These are phyloP conservation scores for Vaccinium myrtillus DNA, from an alignment of 148 eudicot species.

Conservation along the genomic window DNA sequence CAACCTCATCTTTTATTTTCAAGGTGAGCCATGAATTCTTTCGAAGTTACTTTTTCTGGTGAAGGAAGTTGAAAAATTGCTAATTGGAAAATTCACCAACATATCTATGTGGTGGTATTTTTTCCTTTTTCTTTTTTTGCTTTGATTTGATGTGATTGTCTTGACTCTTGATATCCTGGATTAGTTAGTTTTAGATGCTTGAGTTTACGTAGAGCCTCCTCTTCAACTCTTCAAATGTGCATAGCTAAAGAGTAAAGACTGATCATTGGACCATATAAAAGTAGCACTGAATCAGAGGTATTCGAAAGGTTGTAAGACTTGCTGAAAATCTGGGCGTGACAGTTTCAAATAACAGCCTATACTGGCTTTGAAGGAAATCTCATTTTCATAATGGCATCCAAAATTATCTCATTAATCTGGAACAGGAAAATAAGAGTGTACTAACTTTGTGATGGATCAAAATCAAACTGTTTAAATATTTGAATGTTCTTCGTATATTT, in stretches of 20 bases:
- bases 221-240: background rate
- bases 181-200: background rate
- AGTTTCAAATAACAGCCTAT: background rate
- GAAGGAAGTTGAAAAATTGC: background rate
- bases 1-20: constrained; percentile 90
- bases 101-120: background rate
- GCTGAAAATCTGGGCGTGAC: background rate
- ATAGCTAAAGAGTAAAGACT: background rate
- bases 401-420: background rate
- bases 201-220: background rate
- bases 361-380: background rate
- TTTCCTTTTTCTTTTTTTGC: background rate
- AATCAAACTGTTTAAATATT: background rate
- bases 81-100: background rate
- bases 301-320: background rate
- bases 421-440: background rate
- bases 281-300: background rate
- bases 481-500: background rate
- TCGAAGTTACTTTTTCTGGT: constrained; percentile 8
- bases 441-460: background rate
- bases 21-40: constrained; percentile 45
- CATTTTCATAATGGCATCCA: background rate
- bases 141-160: background rate
- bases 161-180: background rate
- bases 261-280: background rate